These are phyloP conservation scores for Dittrichia graveolens DNA, from an alignment of 129 eudicot species.

Conservation along the genomic window DNA sequence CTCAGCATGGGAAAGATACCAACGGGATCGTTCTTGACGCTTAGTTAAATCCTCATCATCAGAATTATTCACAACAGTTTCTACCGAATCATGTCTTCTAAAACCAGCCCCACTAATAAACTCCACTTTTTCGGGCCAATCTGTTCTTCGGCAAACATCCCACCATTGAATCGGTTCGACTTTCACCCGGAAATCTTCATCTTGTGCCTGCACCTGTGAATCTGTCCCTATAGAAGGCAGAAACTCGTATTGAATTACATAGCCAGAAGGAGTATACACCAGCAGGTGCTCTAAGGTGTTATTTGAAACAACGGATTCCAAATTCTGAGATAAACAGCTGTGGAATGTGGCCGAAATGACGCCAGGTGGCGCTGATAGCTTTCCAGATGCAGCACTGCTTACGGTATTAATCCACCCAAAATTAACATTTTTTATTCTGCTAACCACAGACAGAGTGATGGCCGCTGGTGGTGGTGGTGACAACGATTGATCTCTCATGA, in stretches of 20 bases:
- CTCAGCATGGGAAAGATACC: conserved; percentile 88
- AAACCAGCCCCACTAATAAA: conserved; percentile 38
- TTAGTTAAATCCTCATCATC: conserved; percentile 49
- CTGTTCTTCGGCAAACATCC: conserved; percentile 94
- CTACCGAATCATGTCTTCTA: conserved; percentile 40
- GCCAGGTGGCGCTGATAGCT: conserved; percentile 65
- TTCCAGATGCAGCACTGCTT: conserved; percentile 90
- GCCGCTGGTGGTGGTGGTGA: conserved; percentile 68
- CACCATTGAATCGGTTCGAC: conserved; percentile 84
- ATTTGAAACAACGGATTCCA: conserved; percentile 33
- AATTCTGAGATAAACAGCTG: conserved; percentile 38
- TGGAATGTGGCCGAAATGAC: conserved; percentile 86
- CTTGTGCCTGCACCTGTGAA: conserved; percentile 55
- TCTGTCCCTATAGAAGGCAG: conserved; percentile 70
- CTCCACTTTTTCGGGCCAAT: conserved; percentile 94
- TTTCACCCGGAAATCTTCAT: conserved; percentile 79
- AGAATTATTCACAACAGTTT: conserved; percentile 32
- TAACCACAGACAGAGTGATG: conserved; percentile 75
- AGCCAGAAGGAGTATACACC: conserved; percentile 86
- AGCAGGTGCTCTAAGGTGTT: conserved; percentile 65
- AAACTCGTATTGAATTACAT: conserved; percentile 79
- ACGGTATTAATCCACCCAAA: conserved; percentile 87
- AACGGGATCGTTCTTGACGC: conserved; percentile 58
- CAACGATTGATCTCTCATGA: conserved; percentile 48
- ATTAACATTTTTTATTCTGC: conserved; percentile 74